These are phyloP conservation scores for Trichoderma simmonsii DNA, from an alignment of 2,329 filamentous ascomycete genomes.

Conservation along the genomic window DNA sequence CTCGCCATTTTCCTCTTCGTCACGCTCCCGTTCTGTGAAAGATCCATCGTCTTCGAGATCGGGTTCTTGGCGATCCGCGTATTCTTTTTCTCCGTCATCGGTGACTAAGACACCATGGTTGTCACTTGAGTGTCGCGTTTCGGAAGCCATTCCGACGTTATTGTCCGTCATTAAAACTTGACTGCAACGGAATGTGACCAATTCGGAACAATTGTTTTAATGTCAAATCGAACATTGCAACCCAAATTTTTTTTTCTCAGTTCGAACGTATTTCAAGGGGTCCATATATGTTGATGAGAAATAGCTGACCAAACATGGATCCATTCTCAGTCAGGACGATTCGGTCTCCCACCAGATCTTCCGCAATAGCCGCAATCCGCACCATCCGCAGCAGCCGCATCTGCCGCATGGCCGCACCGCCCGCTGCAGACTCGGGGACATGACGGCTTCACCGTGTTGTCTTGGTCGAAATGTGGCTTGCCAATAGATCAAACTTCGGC, in stretches of 20 bases:
- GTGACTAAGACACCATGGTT: background rate
- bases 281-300: background rate
- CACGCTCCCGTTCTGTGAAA: background rate
- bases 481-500: background rate
- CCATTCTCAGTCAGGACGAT: background rate
- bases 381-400: background rate
- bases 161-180: background rate
- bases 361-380: slow-evolving; percentile 5
- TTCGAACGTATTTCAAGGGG: background rate
- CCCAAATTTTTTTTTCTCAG: background rate
- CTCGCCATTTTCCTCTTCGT: background rate
- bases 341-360: background rate
- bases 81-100: background rate
- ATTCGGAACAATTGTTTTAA: background rate
- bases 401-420: background rate
- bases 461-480: background rate
- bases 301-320: background rate
- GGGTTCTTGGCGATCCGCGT: background rate
- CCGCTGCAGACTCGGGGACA: background rate
- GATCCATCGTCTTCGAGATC: background rate
- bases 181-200: background rate
- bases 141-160: background rate
- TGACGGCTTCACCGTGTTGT: background rate
- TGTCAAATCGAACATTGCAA: background rate
- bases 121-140: background rate